These are phyloP conservation scores for Coprinellus micaceus DNA, from an alignment of 768 basidiomycete species.

Conservation along the genomic window DNA sequence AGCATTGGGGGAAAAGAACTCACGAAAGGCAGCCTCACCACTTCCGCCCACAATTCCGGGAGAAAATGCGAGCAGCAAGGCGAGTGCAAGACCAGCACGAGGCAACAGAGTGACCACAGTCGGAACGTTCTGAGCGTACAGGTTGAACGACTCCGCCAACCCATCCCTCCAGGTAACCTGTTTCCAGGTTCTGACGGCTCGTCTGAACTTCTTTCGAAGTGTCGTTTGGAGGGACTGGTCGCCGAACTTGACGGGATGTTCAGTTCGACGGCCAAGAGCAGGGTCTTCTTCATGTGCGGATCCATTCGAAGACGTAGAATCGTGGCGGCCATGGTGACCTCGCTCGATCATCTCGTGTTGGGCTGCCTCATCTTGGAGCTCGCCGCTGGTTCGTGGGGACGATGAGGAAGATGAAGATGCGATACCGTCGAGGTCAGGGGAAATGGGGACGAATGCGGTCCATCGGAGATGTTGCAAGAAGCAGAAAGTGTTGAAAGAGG, in stretches of 20 bases:
- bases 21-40: background rate
- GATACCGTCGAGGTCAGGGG: background rate
- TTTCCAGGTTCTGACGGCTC: slow-evolving; percentile 1
- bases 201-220: background rate
- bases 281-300: slow-evolving; percentile 5
- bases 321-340: background rate
- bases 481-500: slow-evolving; percentile 79
- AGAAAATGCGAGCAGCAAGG: slow-evolving; percentile 52
- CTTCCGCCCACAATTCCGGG: background rate
- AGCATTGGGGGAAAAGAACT: background rate
- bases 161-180: slow-evolving; percentile 28
- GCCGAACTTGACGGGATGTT: too few relatives aligned
- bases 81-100: slow-evolving; percentile 71
- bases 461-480: slow-evolving; percentile 78
- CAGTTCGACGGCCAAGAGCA: background rate
- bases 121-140: slow-evolving; percentile 81
- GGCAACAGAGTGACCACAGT: slow-evolving; percentile 81
- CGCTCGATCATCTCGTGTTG: background rate
- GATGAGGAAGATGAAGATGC: background rate
- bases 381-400: background rate
- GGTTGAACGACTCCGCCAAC: slow-evolving; percentile 81
- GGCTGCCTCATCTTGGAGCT: background rate
- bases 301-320: background rate
- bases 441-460: slow-evolving; percentile 50
- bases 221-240: background rate